Conservation (phyloP, 768 basidiomycete species). For the Serendipita vermifera region DNA sequence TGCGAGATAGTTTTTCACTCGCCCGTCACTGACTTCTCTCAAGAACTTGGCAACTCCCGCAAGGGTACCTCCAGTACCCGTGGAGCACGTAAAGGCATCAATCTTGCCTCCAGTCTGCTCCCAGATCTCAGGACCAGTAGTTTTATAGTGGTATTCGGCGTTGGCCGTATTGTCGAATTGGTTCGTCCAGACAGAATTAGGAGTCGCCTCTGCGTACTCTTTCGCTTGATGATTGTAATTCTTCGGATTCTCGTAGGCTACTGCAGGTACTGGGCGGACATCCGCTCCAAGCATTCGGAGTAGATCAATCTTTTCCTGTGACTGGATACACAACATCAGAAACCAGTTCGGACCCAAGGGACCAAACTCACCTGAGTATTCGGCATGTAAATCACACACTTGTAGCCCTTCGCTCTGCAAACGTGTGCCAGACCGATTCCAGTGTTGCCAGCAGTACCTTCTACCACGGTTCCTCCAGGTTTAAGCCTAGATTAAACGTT, state of each 20-base stretch:
- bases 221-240: constrained; percentile 99
- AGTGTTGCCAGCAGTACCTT: constrained; percentile 97
- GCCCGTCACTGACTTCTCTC: constrained; percentile 66
- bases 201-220: constrained; percentile 56
- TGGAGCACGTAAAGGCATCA: constrained; percentile 87
- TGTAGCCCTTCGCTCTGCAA: constrained; percentile 84
- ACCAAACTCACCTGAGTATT: constrained; percentile 55
- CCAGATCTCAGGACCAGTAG: constrained; percentile 97
- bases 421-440: constrained; percentile 94
- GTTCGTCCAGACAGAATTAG: constrained; percentile 90
- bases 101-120: constrained; percentile 65
- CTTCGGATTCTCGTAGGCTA: constrained; percentile 83
- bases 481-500: constrained; percentile 40
- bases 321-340: constrained; percentile 36
- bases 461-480: constrained; percentile 92
- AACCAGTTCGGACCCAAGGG: not conserved
- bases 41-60: constrained; percentile 78
- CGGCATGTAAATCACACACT: constrained; percentile 99
- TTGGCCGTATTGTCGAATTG: constrained; percentile 98
- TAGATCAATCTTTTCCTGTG: constrained; percentile 97
- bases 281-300: constrained; percentile 96
- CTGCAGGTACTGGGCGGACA: constrained; percentile 90
- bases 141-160: constrained; percentile 68
- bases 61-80: constrained; percentile 92
- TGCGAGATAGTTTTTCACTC: constrained; percentile 83